Percentiles rank a stretch among this genome's conserved stretches.
Evolutionary conservation across 805 yeast species (phyloP).

Genomic region (Candida pseudofarinosa): DNA sequence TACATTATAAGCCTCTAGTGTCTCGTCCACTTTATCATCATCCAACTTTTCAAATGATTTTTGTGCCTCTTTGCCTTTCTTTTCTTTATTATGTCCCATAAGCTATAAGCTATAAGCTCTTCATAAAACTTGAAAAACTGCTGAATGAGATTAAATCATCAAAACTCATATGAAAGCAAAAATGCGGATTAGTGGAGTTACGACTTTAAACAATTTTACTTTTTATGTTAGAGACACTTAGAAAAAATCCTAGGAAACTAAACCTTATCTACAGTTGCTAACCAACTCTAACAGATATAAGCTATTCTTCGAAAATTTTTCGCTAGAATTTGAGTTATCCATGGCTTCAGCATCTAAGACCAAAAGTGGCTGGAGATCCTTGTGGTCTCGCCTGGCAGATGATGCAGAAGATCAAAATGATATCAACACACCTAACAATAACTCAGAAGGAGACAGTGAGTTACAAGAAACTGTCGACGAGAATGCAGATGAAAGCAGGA

Average conservation of each 20-base stretch:
- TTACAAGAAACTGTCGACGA: not conserved
- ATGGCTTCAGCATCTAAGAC: not conserved
- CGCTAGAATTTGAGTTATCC: too few species aligned
- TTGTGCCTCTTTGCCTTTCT: slow-evolving; percentile 7
- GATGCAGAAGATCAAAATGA: too few species aligned
- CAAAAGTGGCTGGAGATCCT: not conserved
- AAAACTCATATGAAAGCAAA: not conserved
- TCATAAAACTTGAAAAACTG: not conserved
- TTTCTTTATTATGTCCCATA: slow-evolving; percentile 1
- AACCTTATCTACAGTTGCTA: too few species aligned
- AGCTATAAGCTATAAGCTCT: too few species aligned
- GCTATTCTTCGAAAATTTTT: too few species aligned
- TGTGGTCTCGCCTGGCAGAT: not conserved
- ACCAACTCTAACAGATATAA: too few species aligned
- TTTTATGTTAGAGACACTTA: too few species aligned
- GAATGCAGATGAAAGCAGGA: not conserved
- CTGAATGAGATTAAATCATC: not conserved
- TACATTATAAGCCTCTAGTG: slow-evolving; percentile 27
- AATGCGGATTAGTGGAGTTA: not conserved
- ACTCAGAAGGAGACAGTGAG: not conserved
- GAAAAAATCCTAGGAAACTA: too few species aligned
- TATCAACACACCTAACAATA: not conserved
- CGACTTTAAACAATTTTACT: too few species aligned
- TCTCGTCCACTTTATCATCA: slow-evolving; percentile 29
- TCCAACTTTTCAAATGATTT: slow-evolving; percentile 13